Conservation (phyloP, 306 rosid genomes). For the Begonia loranthoides region DNA sequence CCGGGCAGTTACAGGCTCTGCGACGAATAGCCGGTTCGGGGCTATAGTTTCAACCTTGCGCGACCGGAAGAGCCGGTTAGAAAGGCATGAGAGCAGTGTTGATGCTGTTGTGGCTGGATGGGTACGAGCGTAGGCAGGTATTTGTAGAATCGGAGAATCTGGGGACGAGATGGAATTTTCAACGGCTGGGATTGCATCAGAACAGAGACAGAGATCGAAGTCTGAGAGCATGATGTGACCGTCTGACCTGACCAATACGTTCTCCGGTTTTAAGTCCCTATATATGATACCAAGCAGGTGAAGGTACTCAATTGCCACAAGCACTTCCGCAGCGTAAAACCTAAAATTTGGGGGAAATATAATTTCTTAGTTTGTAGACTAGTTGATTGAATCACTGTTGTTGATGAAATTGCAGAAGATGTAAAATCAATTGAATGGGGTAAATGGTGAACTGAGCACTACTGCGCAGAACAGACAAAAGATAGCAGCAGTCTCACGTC, state of each 20-base stretch:
- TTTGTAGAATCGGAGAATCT: conserved; percentile 8
- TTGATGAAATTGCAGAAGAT: no score
- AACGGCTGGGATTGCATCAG: conserved; percentile 67
- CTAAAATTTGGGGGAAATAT: conserved; percentile 21
- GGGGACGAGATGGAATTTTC: conserved; percentile 39
- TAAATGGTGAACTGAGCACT: no score
- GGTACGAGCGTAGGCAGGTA: conserved; percentile 18
- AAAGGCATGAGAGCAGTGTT: conserved; percentile 37
- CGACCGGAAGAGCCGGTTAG: conserved; percentile 51
- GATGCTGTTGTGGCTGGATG: neutral
- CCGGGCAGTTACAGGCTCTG: conserved; percentile 69
- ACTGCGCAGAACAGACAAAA: no score
- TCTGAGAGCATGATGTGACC: conserved; percentile 96
- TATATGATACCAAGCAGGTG: conserved; percentile 90
- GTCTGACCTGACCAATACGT: conserved; percentile 82
- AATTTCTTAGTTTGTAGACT: no score
- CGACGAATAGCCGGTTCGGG: conserved; percentile 60
- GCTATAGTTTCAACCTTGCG: conserved; percentile 40
- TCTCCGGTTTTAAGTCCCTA: conserved; percentile 81
- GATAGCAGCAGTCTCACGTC: no score
- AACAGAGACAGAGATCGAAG: conserved; percentile 66
- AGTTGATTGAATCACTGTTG: no score
- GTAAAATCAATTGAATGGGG: no score
- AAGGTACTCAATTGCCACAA: conserved; percentile 79
- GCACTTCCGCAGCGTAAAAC: conserved; percentile 77